Base-by-base conservation (phyloP, 257 asterid genomes). In the Capsicum rhomboideum region DNA sequence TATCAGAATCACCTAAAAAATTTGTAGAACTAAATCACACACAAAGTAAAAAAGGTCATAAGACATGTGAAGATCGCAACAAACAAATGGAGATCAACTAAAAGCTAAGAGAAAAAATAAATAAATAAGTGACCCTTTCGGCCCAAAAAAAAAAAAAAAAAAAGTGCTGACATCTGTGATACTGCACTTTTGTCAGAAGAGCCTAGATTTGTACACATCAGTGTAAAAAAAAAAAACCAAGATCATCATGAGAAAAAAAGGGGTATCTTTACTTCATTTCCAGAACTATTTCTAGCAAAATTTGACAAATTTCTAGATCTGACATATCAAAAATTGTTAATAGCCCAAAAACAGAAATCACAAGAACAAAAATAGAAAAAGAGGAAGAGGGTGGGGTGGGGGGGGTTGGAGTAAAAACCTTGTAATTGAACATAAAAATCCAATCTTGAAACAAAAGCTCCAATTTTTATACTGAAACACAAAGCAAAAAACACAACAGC, bases 11-110 rank as follows among this genome's bases (percentile, higher is more conserved):
- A 80, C 18, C 68, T n/a, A 58, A 4, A 21, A 21, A 31, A 11
- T 79, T 20, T 75, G 80, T 72, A 75, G 31, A 79, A 31, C 49
- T 54, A 18, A 79, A 54, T 56, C 54, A 37, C 69, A 7, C n/a
- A n/a, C 44, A 18, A 3, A 26, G 37, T 1, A 1, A 44, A 55
- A 14, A 18, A 55, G 34, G 44, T 34, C 34, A 37, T 0, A 58
- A 23, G 75, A 40, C 68, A 80, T 56, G 72, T 80, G 83, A 80
- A 80, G 75, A 69, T 83, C 86, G 85, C 90, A 83, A 54, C 46
- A 80, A 83, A 50, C 85, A 81, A 85, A 84, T 86, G 88, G 86
- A 84, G 54, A 83, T 85, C 81, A 83, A 82, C 82, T 68, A 29
- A 83, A 86, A 88, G 64, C 55, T 28, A 54, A 42, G 46, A 66